Evolutionary conservation across 495 filamentous ascomycete species (phyloP).

Genomic region (Aspergillus sclerotiicarbonarius): DNA sequence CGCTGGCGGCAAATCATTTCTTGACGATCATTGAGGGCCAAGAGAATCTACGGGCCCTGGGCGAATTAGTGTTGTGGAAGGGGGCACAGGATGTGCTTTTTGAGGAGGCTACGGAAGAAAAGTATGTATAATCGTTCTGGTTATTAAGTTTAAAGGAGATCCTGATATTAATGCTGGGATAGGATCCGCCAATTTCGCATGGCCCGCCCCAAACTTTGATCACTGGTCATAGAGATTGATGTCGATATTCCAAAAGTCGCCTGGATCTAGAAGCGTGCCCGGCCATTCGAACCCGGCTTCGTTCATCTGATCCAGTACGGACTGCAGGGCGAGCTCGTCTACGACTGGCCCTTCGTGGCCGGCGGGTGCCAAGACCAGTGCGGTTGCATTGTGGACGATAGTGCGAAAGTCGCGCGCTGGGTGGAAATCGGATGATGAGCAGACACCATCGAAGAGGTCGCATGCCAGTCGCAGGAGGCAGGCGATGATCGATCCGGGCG

Average conservation of each 20-base stretch:
- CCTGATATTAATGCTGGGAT: not conserved
- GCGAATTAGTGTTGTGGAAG: not conserved
- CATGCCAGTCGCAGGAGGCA: not conserved
- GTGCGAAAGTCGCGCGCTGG: not conserved
- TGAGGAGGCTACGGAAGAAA: not conserved
- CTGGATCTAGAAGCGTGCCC: not conserved
- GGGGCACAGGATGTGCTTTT: not conserved
- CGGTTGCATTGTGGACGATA: not conserved
- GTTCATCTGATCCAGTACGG: not conserved
- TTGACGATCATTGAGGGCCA: not conserved
- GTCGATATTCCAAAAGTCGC: not conserved
- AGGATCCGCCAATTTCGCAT: not conserved
- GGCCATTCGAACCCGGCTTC: not conserved
- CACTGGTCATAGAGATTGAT: not conserved
- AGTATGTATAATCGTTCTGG: not conserved
- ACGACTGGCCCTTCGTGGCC: not conserved
- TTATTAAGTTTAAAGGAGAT: not conserved
- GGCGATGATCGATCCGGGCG: not conserved
- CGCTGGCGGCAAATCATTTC: not conserved
- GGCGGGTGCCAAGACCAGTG: not conserved
- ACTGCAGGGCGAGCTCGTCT: not conserved
- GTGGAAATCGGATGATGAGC: not conserved
- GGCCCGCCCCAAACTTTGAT: not conserved
- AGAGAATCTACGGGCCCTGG: not conserved
- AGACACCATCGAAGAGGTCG: not conserved